These are phyloP conservation scores for Hydrangea macrophylla DNA, from an alignment of 148 eudicot genomes.

Conservation along the genomic window DNA sequence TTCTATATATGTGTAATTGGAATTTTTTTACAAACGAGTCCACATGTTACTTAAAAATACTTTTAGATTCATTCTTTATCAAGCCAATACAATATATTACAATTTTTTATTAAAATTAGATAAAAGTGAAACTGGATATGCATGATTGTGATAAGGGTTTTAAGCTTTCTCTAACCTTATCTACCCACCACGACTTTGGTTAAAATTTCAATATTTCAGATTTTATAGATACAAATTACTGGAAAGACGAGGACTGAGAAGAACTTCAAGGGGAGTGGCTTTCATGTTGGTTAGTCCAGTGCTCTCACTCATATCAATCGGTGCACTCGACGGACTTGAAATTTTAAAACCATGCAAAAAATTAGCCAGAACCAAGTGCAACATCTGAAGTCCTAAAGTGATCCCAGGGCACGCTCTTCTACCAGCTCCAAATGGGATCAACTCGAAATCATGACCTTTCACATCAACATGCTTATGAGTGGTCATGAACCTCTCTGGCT, in stretches of 20 bases:
- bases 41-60: no score
- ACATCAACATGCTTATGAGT: constrained; percentile 27
- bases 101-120: no score
- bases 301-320: constrained; percentile 28
- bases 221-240: constrained; percentile 10
- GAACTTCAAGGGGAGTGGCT: constrained; percentile 31
- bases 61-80: no score
- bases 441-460: constrained; percentile 22
- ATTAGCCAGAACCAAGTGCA: constrained; percentile 20
- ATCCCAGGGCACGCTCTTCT: constrained; percentile 30
- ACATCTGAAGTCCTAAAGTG: constrained; percentile 11
- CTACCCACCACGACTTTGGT: no score
- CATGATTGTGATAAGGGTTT: no score
- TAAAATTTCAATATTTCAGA: no score
- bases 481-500: constrained; percentile 35
- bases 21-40: no score
- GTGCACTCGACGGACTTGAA: not conserved
- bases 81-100: no score
- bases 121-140: no score
- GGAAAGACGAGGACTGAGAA: constrained; percentile 22
- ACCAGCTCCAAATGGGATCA: constrained; percentile 31
- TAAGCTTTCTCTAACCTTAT: no score
- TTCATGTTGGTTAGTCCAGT: constrained; percentile 23
- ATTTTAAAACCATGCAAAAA: constrained; percentile 25
- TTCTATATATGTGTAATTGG: no score